These are phyloP conservation scores for Harringtonia aguacate DNA, from an alignment of 2,329 filamentous ascomycete species.

Conservation along the genomic window DNA sequence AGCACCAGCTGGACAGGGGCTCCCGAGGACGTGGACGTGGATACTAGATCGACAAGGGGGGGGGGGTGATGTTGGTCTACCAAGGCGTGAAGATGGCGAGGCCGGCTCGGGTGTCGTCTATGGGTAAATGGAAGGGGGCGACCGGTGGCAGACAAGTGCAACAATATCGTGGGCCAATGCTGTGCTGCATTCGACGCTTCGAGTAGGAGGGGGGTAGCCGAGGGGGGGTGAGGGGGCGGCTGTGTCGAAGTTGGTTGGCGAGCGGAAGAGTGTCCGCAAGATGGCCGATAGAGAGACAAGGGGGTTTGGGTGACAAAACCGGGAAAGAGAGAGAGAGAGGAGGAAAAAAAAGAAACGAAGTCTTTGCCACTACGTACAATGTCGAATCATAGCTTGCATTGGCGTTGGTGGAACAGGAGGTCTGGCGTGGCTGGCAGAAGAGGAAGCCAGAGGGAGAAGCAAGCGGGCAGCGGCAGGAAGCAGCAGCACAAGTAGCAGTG, in stretches of 20 bases:
- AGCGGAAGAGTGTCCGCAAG: too few relatives aligned
- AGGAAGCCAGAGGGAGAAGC: not conserved
- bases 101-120: too few relatives aligned
- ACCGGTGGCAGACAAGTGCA: too few relatives aligned
- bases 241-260: too few relatives aligned
- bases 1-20: constrained; percentile 6
- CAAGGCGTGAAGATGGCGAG: not conserved
- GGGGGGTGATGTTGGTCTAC: not conserved
- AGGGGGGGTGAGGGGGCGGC: too few relatives aligned
- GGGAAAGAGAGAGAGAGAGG: not conserved
- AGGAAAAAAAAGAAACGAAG: not conserved
- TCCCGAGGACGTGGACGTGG: not conserved
- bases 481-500: not conserved
- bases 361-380: constrained; percentile 7
- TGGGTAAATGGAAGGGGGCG: too few relatives aligned
- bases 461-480: not conserved
- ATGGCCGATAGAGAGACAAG: not conserved
- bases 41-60: not conserved
- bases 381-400: constrained; percentile 9
- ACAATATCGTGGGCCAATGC: not conserved
- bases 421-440: not conserved
- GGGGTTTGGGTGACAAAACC: not conserved
- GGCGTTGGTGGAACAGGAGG: not conserved
- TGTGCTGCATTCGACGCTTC: constrained; percentile 1
- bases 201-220: too few relatives aligned